phyloP scores from a whole-genome alignment of 2,329 filamentous ascomycete genomes.

The Corynespora cassiicola region DNA sequence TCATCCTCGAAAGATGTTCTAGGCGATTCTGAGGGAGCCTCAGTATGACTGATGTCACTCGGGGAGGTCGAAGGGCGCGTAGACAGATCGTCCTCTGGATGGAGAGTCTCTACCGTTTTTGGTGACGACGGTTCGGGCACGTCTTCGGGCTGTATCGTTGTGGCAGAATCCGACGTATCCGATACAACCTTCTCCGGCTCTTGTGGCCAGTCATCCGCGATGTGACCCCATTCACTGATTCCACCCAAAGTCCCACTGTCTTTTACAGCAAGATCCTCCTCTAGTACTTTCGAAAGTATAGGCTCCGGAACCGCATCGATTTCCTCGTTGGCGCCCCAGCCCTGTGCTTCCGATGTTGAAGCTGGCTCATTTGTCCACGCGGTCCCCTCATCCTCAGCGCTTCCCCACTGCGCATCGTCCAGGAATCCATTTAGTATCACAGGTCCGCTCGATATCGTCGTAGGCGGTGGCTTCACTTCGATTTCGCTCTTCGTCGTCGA shows the following conservation, averaged over 20 bases:
- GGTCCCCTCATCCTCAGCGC: constrained; percentile 28
- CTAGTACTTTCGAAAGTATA: too few relatives aligned
- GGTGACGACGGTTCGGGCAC: constrained; percentile 3
- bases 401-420: constrained; percentile 46
- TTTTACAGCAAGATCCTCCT: not conserved
- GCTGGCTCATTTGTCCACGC: too few relatives aligned
- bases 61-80: constrained; percentile 43
- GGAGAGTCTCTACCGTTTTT: constrained; percentile 12
- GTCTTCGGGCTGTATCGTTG: constrained; percentile 34
- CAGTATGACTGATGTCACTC: constrained; percentile 43
- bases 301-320: too few relatives aligned
- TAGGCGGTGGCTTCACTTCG: constrained; percentile 24
- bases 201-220: constrained; percentile 9
- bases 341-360: too few relatives aligned
- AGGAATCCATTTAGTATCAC: constrained; percentile 37
- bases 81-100: constrained; percentile 37
- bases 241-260: too few relatives aligned
- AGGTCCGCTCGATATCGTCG: constrained; percentile 19
- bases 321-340: too few relatives aligned
- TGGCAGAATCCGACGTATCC: constrained; percentile 39
- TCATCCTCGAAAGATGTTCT: constrained; percentile 47
- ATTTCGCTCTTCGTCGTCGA: constrained; percentile 28
- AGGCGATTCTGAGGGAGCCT: constrained; percentile 37
- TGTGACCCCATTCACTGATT: too few relatives aligned
- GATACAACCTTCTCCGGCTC: constrained; percentile 26